phyloP scores from a whole-genome alignment of 73 alveolate species.

The Tetrahymena borealis region DNA sequence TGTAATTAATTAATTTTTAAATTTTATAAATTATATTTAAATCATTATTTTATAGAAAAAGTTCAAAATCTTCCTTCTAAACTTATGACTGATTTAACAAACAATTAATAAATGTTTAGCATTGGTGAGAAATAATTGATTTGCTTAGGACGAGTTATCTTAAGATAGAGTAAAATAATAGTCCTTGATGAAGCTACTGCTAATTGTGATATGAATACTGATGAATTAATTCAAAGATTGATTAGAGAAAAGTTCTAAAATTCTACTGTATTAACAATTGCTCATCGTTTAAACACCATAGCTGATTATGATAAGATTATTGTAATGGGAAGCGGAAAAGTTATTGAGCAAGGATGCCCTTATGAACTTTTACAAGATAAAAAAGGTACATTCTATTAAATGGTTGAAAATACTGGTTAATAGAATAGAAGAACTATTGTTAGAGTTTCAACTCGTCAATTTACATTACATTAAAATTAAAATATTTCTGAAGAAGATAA shows the following conservation, averaged over 20 bases:
- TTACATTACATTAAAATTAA: no score
- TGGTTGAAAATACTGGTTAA: background rate
- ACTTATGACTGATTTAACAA: background rate
- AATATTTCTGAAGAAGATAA: no score
- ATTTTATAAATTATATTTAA: no score
- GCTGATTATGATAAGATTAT: conserved; percentile 56
- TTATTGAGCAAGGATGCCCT: conserved; percentile 42
- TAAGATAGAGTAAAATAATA: conserved; percentile 51
- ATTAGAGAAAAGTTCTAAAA: conserved; percentile 36
- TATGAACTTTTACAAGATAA: conserved; percentile 25
- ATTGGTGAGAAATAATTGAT: conserved; percentile 62
- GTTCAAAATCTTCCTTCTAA: background rate
- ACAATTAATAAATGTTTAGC: background rate
- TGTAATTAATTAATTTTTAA: no score
- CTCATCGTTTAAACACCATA: conserved; percentile 56
- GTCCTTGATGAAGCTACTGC: conserved; percentile 66
- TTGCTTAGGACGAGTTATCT: conserved; percentile 59
- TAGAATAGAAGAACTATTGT: no score
- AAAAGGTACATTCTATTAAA: conserved; percentile 17
- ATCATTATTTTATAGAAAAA: background rate
- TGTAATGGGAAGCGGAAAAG: conserved; percentile 50
- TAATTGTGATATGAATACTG: conserved; percentile 55
- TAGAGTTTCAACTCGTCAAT: no score
- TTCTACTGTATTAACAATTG: conserved; percentile 58
- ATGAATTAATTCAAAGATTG: conserved; percentile 44